Percentiles rank a stretch among this genome's conserved stretches.
Conservation (phyloP, 1,284 basidiomycete genomes). For the Rhodotorula mucilaginosa region DNA sequence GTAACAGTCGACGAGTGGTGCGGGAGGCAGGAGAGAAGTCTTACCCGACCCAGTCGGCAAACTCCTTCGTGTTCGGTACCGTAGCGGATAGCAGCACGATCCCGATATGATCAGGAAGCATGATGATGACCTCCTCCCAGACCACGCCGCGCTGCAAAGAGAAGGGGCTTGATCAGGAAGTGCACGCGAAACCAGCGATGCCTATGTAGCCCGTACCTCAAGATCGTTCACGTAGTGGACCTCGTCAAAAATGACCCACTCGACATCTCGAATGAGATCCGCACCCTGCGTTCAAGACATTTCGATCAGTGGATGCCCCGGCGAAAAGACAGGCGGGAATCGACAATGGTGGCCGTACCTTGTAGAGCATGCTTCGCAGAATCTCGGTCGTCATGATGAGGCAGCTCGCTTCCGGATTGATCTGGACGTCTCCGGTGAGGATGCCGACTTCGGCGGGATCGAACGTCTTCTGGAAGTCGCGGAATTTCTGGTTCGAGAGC, state of each 20-base stretch:
- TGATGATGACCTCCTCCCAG: conserved; percentile 99
- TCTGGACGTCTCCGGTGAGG: conserved; percentile 97
- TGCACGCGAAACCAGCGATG: not conserved
- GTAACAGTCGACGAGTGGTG: not conserved
- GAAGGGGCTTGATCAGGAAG: not conserved
- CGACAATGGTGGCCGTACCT: conserved; percentile 47
- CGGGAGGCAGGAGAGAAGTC: conserved; percentile 44
- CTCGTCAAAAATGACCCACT: conserved; percentile 99
- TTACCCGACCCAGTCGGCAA: conserved; percentile 98
- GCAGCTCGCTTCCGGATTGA: conserved; percentile 96
- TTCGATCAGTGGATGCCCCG: not conserved
- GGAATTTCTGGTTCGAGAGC: conserved; percentile 96
- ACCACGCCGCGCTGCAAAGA: conserved; percentile 85
- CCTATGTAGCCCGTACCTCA: conserved; percentile 61
- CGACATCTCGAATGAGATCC: conserved; percentile 96
- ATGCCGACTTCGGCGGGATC: conserved; percentile 91
- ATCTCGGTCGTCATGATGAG: conserved; percentile 92
- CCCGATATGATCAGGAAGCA: conserved; percentile 94
- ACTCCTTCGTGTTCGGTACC: conserved; percentile 96
- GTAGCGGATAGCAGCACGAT: conserved; percentile 97
- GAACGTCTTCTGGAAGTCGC: conserved; percentile 97
- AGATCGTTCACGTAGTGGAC: conserved; percentile 99
- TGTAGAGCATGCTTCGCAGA: conserved; percentile 95
- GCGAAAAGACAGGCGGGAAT: not conserved
- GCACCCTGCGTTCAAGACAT: conserved; percentile 61